Percentiles rank a stretch among this genome's conserved stretches.
phyloP scores from a whole-genome alignment of 768 basidiomycete genomes.

The Suillus ampliporus region DNA sequence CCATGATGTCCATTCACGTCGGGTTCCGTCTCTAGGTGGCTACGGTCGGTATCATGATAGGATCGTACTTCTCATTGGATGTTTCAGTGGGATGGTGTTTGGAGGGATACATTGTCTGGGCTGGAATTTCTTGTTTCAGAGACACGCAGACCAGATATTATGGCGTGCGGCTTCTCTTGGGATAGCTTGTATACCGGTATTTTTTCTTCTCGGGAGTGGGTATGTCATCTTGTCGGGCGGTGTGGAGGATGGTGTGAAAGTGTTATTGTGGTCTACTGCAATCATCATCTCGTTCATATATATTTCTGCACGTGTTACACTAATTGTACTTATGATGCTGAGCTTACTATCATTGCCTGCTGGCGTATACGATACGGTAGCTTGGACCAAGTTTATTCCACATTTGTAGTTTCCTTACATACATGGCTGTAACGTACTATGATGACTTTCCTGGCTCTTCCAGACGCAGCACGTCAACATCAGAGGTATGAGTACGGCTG shows the following conservation, averaged over 20 bases:
- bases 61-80: neutral
- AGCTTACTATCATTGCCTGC: conserved; percentile 18
- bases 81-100: conserved; percentile 23
- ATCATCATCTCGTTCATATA: conserved; percentile 8
- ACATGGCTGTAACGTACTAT: neutral
- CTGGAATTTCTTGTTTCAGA: conserved; percentile 28
- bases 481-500: neutral
- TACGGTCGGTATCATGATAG: neutral
- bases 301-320: conserved; percentile 14
- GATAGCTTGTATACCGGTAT: conserved; percentile 6
- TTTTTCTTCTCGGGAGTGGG: neutral
- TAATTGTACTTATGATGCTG: conserved; percentile 17
- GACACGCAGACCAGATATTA: conserved; percentile 17
- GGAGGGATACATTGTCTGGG: conserved; percentile 34
- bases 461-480: neutral
- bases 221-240: too few species aligned
- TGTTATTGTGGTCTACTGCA: rapidly evolving
- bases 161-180: conserved; percentile 27
- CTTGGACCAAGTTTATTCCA: conserved; percentile 22
- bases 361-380: conserved; percentile 19
- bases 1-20: neutral
- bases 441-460: neutral
- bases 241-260: neutral
- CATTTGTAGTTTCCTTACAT: neutral
- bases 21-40: conserved; percentile 4